Percentiles rank a stretch among this genome's conserved stretches.
phyloP scores from a whole-genome alignment of 176 grass and related monocot genomes.

The Secale cereale region DNA sequence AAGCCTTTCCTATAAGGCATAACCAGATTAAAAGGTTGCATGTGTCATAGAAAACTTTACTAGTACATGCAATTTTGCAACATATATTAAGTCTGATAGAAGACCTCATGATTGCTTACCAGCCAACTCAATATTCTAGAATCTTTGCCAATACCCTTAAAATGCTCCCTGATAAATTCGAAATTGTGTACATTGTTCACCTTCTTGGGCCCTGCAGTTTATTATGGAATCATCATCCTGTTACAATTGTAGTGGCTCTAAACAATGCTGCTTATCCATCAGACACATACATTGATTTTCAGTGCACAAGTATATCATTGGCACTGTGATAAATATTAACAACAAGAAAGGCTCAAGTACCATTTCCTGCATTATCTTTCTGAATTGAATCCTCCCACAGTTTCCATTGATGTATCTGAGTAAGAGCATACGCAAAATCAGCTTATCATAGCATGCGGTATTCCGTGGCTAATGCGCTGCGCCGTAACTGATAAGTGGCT shows the following conservation, averaged over 20 bases:
- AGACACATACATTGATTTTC: background rate
- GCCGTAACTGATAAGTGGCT: background rate
- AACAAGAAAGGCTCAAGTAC: constrained; percentile 39
- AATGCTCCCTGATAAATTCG: constrained; percentile 84
- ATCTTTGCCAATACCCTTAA: constrained; percentile 80
- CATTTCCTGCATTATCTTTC: constrained; percentile 47
- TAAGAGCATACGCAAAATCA: constrained; percentile 19
- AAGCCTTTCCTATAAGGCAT: background rate
- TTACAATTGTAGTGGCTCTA: background rate
- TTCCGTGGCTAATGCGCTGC: background rate
- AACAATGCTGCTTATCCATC: background rate
- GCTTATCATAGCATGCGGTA: background rate
- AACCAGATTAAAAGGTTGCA: background rate
- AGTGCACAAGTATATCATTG: background rate
- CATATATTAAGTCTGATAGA: constrained; percentile 13
- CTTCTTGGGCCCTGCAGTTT: constrained; percentile 41
- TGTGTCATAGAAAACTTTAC: background rate
- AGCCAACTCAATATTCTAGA: constrained; percentile 84
- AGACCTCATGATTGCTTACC: constrained; percentile 56
- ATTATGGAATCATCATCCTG: background rate
- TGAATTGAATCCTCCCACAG: constrained; percentile 79
- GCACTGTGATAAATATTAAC: constrained; percentile 1
- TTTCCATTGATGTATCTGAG: constrained; percentile 86
- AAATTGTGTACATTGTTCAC: constrained; percentile 38
- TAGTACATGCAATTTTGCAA: background rate